Percentiles rank a stretch among this genome's conserved stretches.
Evolutionary conservation across 768 basidiomycete species (phyloP).

Genomic region (Auricularia sp.): DNA sequence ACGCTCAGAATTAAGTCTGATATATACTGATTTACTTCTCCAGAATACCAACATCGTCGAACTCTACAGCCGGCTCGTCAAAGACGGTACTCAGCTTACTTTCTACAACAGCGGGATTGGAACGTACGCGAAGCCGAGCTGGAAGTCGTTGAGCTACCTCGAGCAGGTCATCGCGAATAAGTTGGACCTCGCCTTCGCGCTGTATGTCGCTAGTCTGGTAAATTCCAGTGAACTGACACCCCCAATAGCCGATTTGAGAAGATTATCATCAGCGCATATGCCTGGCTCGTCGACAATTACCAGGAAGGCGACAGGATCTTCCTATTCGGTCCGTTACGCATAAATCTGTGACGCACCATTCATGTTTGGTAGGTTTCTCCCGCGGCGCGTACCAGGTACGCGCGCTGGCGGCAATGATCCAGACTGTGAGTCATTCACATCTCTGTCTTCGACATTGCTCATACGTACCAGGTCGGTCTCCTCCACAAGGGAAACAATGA

Average conservation of each 20-base stretch:
- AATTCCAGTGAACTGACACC: too few species aligned
- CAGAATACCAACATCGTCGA: conserved; percentile 37
- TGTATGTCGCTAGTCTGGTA: too few species aligned
- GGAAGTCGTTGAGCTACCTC: conserved; percentile 12
- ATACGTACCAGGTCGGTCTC: conserved; percentile 28
- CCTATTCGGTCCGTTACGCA: conserved; percentile 27
- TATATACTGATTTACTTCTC: background rate
- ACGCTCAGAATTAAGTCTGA: too few species aligned
- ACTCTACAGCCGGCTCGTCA: conserved; percentile 27
- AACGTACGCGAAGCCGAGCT: conserved; percentile 22
- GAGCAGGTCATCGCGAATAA: conserved; percentile 16
- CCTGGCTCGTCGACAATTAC: conserved; percentile 34
- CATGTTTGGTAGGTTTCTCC: too few species aligned
- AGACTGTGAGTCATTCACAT: too few species aligned
- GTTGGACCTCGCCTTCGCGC: conserved; percentile 29
- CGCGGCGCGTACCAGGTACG: too few species aligned
- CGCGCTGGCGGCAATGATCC: too few species aligned
- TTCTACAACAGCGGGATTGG: conserved; percentile 36
- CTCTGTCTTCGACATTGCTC: too few species aligned
- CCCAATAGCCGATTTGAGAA: conserved; percentile 30
- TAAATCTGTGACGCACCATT: too few species aligned
- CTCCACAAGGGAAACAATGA: conserved; percentile 30
- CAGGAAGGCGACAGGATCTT: conserved; percentile 30
- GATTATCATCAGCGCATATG: conserved; percentile 27
- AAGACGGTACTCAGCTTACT: conserved; percentile 24